Evolutionary conservation across 805 yeast genomes (phyloP).

Genomic region (Yarrowia bubula): DNA sequence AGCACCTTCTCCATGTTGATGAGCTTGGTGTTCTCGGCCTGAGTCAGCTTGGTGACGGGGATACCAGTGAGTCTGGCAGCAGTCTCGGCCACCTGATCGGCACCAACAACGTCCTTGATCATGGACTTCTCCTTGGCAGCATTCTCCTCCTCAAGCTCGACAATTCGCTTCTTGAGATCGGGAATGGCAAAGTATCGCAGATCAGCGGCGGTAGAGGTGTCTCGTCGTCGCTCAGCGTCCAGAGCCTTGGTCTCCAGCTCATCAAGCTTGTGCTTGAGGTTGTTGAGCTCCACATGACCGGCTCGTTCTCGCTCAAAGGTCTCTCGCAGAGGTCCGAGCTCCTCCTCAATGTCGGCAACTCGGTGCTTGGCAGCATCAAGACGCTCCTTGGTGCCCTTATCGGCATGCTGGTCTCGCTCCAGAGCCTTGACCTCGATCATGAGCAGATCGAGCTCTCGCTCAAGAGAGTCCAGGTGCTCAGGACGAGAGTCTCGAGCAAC

Average conservation of each 20-base stretch:
- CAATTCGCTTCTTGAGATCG: slow-evolving; percentile 75
- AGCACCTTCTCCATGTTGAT: slow-evolving; percentile 91
- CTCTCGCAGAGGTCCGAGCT: slow-evolving; percentile 78
- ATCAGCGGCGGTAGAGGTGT: slow-evolving; percentile 92
- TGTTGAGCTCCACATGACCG: slow-evolving; percentile 86
- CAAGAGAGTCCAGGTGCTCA: slow-evolving; percentile 90
- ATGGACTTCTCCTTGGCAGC: slow-evolving; percentile 61
- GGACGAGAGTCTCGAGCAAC: slow-evolving; percentile 98
- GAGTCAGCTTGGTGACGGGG: slow-evolving; percentile 87
- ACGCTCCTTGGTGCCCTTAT: slow-evolving; percentile 79
- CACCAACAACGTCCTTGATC: slow-evolving; percentile 85
- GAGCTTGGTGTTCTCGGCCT: slow-evolving; percentile 90
- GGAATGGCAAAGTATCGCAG: slow-evolving; percentile 97
- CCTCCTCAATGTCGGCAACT: slow-evolving; percentile 81
- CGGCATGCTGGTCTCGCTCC: slow-evolving; percentile 81
- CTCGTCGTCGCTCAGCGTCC: slow-evolving; percentile 97
- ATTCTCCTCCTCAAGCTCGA: slow-evolving; percentile 72
- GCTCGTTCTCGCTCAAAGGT: slow-evolving; percentile 82
- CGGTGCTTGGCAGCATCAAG: slow-evolving; percentile 72
- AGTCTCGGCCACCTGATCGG: slow-evolving; percentile 92
- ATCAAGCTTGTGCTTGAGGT: slow-evolving; percentile 85
- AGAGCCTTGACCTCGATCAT: slow-evolving; percentile 96
- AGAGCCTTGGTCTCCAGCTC: slow-evolving; percentile 88
- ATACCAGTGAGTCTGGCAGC: slow-evolving; percentile 96
- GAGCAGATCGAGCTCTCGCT: slow-evolving; percentile 84